These are phyloP conservation scores for Talaromyces trachyspermus DNA, from an alignment of 495 filamentous ascomycete genomes.

Conservation along the genomic window DNA sequence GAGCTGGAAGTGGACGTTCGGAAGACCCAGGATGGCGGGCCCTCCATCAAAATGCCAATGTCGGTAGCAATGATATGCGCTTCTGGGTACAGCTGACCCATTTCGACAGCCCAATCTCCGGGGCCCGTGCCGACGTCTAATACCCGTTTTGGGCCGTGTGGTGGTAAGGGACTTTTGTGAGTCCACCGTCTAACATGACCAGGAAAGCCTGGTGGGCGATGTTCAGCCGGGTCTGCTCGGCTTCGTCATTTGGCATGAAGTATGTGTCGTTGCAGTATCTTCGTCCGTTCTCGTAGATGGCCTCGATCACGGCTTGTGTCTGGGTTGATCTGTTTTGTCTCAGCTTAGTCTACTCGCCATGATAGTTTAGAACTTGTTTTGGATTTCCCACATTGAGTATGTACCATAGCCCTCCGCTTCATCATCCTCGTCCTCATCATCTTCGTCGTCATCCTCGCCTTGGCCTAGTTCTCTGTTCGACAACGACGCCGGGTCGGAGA, in stretches of 20 bases:
- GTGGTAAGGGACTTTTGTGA: slow-evolving; percentile 53
- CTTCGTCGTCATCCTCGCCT: no score
- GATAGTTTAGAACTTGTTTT: background rate
- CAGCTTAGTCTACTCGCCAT: slow-evolving; percentile 11
- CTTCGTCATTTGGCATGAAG: slow-evolving; percentile 70
- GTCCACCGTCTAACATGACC: slow-evolving; percentile 49
- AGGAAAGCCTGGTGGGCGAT: slow-evolving; percentile 61
- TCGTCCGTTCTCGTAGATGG: slow-evolving; percentile 55
- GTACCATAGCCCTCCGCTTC: background rate
- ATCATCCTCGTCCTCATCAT: background rate
- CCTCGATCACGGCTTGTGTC: slow-evolving; percentile 52
- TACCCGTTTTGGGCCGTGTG: slow-evolving; percentile 43
- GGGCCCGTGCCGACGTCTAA: slow-evolving; percentile 64
- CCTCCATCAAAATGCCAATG: slow-evolving; percentile 43
- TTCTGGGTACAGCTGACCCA: slow-evolving; percentile 55
- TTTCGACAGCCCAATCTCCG: slow-evolving; percentile 69
- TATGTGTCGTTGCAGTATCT: slow-evolving; percentile 60
- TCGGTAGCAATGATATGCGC: slow-evolving; percentile 63
- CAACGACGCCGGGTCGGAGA: no score
- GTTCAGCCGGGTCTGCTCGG: slow-evolving; percentile 63
- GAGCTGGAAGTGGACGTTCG: slow-evolving; percentile 64
- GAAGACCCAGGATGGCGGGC: slow-evolving; percentile 45
- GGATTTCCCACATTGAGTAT: slow-evolving; percentile 6
- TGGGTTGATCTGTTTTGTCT: slow-evolving; percentile 45
- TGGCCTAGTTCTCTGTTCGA: no score